These are phyloP conservation scores for Eugenia klotzschiana DNA, from an alignment of 441 rosid species.

Conservation along the genomic window DNA sequence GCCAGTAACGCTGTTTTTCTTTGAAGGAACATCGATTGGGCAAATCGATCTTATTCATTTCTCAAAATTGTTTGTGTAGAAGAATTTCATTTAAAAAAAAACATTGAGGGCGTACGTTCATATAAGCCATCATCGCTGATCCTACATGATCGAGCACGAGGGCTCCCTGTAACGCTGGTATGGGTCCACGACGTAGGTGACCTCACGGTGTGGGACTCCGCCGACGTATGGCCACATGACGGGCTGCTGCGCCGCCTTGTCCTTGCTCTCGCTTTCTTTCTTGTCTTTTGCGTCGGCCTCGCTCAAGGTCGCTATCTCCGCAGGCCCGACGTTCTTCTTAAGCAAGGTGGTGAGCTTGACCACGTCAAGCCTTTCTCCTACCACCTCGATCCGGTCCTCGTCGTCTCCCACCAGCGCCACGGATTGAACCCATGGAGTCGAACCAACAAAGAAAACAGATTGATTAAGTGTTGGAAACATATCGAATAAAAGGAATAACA, in stretches of 20 bases:
- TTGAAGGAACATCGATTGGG: background rate
- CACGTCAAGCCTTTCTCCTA: background rate
- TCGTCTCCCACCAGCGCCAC: background rate
- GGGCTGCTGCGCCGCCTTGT: background rate
- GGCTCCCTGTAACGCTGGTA: background rate
- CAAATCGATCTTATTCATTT: background rate
- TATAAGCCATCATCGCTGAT: background rate
- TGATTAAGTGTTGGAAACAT: too few species aligned
- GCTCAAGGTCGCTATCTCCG: background rate
- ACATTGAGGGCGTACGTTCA: background rate
- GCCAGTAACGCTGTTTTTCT: background rate
- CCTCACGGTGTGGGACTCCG: background rate
- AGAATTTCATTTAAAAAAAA: too few species aligned
- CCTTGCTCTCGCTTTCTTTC: background rate
- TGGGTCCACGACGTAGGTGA: background rate
- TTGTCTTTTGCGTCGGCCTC: background rate
- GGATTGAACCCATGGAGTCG: background rate
- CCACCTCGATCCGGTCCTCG: background rate
- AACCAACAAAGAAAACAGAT: too few species aligned
- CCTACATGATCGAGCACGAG: background rate
- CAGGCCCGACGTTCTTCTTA: background rate
- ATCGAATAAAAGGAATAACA: too few species aligned
- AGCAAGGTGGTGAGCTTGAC: background rate
- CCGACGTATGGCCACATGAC: background rate
- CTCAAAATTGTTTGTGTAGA: background rate